A percentile compares a stretch with the other conserved stretches of the same genome.
These are phyloP conservation scores for Fusarium caatingaense DNA, from an alignment of 2,329 filamentous ascomycete genomes.

Conservation along the genomic window DNA sequence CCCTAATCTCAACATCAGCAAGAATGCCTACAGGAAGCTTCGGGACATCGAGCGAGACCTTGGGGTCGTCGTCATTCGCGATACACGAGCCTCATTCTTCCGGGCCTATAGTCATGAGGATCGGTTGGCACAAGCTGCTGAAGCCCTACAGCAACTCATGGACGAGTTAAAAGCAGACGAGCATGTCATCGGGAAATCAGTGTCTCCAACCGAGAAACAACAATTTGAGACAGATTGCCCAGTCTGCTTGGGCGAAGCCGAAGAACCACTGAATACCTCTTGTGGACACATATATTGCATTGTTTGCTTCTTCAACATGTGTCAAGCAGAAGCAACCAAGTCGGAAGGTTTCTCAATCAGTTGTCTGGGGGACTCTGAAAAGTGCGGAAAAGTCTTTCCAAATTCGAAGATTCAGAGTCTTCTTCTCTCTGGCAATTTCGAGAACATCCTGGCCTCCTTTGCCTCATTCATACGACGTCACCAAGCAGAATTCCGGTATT, in stretches of 20 bases:
- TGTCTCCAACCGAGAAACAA: background rate
- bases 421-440: conserved; percentile 46
- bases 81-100: conserved; percentile 8
- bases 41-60: conserved; percentile 8
- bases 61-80: conserved; percentile 16
- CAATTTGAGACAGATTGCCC: conserved; percentile 42
- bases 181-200: rapidly evolving
- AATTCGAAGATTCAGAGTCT: conserved; percentile 39
- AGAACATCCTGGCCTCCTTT: conserved; percentile 55
- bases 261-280: conserved; percentile 50
- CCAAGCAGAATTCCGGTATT: conserved; percentile 52
- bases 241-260: conserved; percentile 53
- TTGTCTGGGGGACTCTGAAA: background rate
- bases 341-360: background rate
- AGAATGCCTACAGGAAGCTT: background rate
- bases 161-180: conserved; percentile 34
- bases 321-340: conserved; percentile 8
- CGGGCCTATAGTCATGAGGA: conserved; percentile 11
- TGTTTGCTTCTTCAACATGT: conserved; percentile 52
- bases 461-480: conserved; percentile 49
- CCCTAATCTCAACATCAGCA: background rate
- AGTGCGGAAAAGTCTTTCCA: conserved; percentile 41
- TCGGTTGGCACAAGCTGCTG: conserved; percentile 1
- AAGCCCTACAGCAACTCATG: conserved; percentile 36
- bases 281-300: conserved; percentile 58